Evolutionary conservation across 305 asterid species (phyloP), one percentile per base, ranked within the genome.

Genomic region (Fraxinus greggii): DNA sequence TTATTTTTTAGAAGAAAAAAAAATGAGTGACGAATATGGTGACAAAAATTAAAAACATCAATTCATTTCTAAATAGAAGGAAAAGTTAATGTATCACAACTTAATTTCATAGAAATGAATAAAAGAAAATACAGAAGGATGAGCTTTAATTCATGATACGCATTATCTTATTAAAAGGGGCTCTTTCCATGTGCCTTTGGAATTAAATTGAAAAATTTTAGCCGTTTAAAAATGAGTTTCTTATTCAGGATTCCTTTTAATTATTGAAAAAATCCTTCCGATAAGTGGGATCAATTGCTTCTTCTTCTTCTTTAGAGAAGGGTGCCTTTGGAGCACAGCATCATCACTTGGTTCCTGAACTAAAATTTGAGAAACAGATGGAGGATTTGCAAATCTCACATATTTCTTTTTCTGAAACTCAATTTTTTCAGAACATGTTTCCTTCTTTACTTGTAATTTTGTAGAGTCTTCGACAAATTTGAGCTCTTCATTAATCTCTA

Each of bases 231-330:
- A 28, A 31, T 7, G 65, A 28, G 26, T 31, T 31, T 40, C 13
- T 6, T 48, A n/a, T 80, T 88, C 85, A 48, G 92, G 82, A 83
- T 76, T 85, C 33, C 84, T 86, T 73, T 82, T 91, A 85, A 89
- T 92, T 87, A 89, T 89, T 0, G 89, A 84, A 84, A 94, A 91
- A 51, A 94, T 72, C 79, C 92, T 93, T n/a, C 91, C 89, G 56
- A 93, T 88, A 3, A 93, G 87, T 0, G 94, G 94, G 8, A 93
- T 84, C 21, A 90, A 82, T 32, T 89, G 88, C 87, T 89, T 91
- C 90, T 86, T 90, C 90, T 88, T 89, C 91, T 88, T 91, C 86
- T 80, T 88, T 21, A 90, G 86, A 42, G 98, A 94, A 76, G 96
- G 92, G 72, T 94, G 97, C 78, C 92, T 89, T 75, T 86, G 89